Evolutionary conservation across 768 basidiomycete genomes (phyloP).

Genomic region (Serendipita vermifera): DNA sequence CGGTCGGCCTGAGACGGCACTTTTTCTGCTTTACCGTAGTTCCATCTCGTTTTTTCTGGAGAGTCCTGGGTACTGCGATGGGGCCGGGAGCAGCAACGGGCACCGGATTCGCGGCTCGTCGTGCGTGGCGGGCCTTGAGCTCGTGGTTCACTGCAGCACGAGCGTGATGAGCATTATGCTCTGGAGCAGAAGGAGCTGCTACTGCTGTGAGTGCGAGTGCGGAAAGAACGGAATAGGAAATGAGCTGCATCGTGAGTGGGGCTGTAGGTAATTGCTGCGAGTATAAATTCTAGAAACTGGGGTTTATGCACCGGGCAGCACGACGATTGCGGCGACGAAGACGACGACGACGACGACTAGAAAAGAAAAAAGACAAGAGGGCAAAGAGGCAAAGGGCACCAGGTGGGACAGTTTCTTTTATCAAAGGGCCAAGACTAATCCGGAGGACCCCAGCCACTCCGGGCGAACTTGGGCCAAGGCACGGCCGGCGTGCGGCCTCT

Average conservation of each 20-base stretch:
- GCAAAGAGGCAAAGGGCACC: not conserved
- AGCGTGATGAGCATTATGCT: not conserved
- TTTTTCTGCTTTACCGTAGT: not conserved
- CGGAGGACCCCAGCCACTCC: no score
- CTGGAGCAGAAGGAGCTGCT: constrained; percentile 4
- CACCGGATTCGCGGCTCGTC: not conserved
- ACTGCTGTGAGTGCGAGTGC: not conserved
- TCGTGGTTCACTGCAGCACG: no score
- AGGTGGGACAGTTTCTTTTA: no score
- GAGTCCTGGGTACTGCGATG: no score
- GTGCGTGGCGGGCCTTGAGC: not conserved
- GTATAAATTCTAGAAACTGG: no score
- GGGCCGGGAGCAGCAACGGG: not conserved
- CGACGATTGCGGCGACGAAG: not conserved
- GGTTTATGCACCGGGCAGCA: constrained; percentile 4
- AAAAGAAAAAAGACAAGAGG: not conserved
- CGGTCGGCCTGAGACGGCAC: constrained; percentile 15
- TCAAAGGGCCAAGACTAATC: no score
- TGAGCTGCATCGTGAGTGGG: not conserved
- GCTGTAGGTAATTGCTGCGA: not conserved
- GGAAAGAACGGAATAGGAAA: not conserved
- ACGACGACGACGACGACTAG: not conserved
- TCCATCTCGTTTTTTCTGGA: not conserved
- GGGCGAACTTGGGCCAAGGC: no score
- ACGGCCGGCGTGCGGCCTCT: no score